Evolutionary conservation across 805 yeast species (phyloP).

Genomic region (Soucietia sequanensis): DNA sequence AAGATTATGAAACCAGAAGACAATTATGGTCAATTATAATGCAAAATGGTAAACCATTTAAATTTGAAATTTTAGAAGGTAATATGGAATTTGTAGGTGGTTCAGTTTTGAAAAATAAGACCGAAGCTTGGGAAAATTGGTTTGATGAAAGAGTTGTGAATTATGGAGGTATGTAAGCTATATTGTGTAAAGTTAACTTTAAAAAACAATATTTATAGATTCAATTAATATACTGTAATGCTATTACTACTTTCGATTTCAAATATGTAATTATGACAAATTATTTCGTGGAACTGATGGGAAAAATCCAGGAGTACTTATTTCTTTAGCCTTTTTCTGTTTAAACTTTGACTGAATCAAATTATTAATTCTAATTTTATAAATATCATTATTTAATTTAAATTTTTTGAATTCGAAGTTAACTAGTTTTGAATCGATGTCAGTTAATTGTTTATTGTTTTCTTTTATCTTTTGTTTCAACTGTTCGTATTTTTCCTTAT

Average conservation of each 20-base stretch:
- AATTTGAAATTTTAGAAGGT: constrained; percentile 70
- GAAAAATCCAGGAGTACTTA: constrained; percentile 37
- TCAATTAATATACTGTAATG: no score
- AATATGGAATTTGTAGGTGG: constrained; percentile 71
- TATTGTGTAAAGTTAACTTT: no score
- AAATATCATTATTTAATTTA: constrained; percentile 40
- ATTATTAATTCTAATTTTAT: constrained; percentile 37
- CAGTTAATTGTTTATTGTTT: constrained; percentile 17
- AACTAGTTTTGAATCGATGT: constrained; percentile 18
- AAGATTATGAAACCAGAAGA: constrained; percentile 35
- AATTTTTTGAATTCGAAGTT: constrained; percentile 36
- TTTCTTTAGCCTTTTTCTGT: constrained; percentile 26
- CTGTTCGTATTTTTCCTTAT: constrained; percentile 14
- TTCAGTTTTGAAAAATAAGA: constrained; percentile 58
- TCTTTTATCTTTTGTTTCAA: constrained; percentile 14
- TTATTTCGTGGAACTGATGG: constrained; percentile 29
- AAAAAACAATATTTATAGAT: no score
- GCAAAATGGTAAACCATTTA: constrained; percentile 45
- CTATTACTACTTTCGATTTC: no score
- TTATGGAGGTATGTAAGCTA: constrained; percentile 8
- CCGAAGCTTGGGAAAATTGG: constrained; percentile 73
- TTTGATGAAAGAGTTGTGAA: constrained; percentile 72
- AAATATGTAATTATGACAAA: no score
- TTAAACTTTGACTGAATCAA: constrained; percentile 31
- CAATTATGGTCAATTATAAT: constrained; percentile 45